Evolutionary conservation across 2,329 filamentous ascomycete species (phyloP).

Genomic region (Colletotrichum cuscutae): DNA sequence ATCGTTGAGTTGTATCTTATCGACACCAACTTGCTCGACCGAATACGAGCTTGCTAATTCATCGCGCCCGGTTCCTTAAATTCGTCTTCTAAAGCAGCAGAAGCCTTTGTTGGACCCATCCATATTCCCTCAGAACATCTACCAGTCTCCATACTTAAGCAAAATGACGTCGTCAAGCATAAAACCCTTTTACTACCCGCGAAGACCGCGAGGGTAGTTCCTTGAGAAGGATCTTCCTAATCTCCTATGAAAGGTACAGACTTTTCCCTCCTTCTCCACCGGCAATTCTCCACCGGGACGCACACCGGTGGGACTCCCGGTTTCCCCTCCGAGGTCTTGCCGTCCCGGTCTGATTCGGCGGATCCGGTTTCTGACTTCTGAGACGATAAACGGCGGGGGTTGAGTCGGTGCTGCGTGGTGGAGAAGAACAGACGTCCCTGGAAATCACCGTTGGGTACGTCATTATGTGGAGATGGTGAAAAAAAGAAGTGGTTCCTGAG

Average conservation of each 20-base stretch:
- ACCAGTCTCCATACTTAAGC: background rate
- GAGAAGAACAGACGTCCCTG: slow-evolving; percentile 1
- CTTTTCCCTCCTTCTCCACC: slow-evolving; percentile 20
- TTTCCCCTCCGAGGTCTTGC: background rate
- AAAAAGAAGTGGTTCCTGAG: slow-evolving; percentile 20
- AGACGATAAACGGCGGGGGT: slow-evolving; percentile 4
- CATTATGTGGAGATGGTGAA: slow-evolving; percentile 14
- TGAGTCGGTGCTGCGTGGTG: background rate
- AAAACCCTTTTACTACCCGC: slow-evolving; percentile 6
- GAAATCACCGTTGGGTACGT: slow-evolving; percentile 15
- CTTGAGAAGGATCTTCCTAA: background rate
- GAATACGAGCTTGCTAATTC: background rate
- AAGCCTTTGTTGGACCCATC: background rate
- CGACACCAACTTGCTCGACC: background rate
- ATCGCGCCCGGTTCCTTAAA: background rate
- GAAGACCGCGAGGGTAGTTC: slow-evolving; percentile 15
- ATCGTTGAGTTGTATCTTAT: no score
- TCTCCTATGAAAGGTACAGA: background rate
- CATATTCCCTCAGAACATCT: background rate
- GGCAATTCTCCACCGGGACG: slow-evolving; percentile 2
- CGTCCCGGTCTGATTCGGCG: slow-evolving; percentile 24
- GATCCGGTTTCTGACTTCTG: slow-evolving; percentile 10
- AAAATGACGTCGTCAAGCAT: slow-evolving; percentile 17
- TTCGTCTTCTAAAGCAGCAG: background rate
- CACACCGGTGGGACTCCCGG: slow-evolving; percentile 1